phyloP scores from a whole-genome alignment of 192 early-diverging fungal species.

The Lobosporangium transversale region DNA sequence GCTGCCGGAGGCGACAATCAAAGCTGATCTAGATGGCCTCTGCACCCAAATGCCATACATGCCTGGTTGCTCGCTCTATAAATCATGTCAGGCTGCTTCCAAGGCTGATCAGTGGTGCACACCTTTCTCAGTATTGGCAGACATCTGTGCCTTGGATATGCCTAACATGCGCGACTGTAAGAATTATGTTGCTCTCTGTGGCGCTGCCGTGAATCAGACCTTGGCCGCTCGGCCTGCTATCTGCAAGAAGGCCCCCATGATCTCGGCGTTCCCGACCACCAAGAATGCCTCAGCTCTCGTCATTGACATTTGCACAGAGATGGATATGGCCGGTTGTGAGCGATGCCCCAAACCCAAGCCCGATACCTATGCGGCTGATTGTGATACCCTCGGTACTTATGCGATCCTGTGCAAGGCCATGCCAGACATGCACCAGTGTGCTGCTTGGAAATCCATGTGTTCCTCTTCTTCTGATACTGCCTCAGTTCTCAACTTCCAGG shows the following conservation, averaged over 20 bases:
- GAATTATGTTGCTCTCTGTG: constrained; percentile 50
- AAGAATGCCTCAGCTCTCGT: constrained; percentile 56
- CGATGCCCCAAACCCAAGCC: constrained; percentile 50
- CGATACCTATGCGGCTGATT: constrained; percentile 58
- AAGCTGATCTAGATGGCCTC: constrained; percentile 40
- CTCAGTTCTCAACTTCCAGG: constrained; percentile 13
- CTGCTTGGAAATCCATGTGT: constrained; percentile 61
- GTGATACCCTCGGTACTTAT: constrained; percentile 68
- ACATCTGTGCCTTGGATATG: constrained; percentile 62
- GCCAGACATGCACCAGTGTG: constrained; percentile 71
- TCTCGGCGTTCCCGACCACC: constrained; percentile 57
- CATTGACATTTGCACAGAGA: constrained; percentile 51
- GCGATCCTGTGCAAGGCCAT: constrained; percentile 66
- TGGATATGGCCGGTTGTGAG: constrained; percentile 48
- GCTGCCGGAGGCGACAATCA: constrained; percentile 37
- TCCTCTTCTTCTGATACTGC: constrained; percentile 28
- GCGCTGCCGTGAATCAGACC: constrained; percentile 19
- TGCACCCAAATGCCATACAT: constrained; percentile 62
- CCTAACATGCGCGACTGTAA: constrained; percentile 58
- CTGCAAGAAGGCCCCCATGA: constrained; percentile 48
- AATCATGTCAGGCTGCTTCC: constrained; percentile 37
- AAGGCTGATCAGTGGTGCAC: constrained; percentile 61
- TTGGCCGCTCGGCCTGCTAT: constrained; percentile 33
- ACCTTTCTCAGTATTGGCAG: constrained; percentile 55
- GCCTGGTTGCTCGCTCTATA: constrained; percentile 56